Base-by-base conservation (phyloP, 2,329 filamentous ascomycete genomes). In the Passalora sequoiae region DNA sequence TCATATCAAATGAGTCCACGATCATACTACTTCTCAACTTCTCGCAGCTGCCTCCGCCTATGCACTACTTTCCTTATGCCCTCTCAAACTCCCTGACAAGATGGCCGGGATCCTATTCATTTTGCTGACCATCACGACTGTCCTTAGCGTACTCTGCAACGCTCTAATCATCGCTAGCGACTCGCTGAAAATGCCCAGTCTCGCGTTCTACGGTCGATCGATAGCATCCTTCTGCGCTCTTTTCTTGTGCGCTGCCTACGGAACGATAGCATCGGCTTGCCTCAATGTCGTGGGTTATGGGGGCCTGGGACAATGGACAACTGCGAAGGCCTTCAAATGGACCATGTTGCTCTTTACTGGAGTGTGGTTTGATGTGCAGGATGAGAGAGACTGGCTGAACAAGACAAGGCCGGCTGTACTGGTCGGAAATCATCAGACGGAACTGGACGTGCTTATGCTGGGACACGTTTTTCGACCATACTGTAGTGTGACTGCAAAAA, bases 401-500 rank as follows among this genome's bases (percentile, higher is more conserved):
- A 69, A 70, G 35, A 81, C 73, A 7, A 73, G 91, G 39, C 92
- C 92, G 1, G 89, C 87, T 44, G 85, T 98, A 44, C 89, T 98
- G 60, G 75, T 98, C 56, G 86, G 85, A 29, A 97, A 97, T 69
- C 92, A 98, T 70, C 92, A 98, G 75, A 73, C 69, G 13, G 92
- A 97, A 70, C 79, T 98, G 55, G 92, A 98, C 63, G 86, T 98
- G 29, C 76, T 95, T 47, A 85, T 96, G 80, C 77, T 98, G 20
- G 92, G 89, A 50, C 73, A 76, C 67, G 80, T 95, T 60, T 97
- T 96, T 69, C 92, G 92, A 36, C 82, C 80, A 59, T 89, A 94
- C 74, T 94, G 86, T 73, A 89, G 83, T 60, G 85, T 98, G 47
- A 96, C 91, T 17, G 89, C 91, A 35, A 98, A 98, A 76, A 82